Evolutionary conservation across 148 eudicot genomes (phyloP).

Genomic region (Rhododendron ovatum): DNA sequence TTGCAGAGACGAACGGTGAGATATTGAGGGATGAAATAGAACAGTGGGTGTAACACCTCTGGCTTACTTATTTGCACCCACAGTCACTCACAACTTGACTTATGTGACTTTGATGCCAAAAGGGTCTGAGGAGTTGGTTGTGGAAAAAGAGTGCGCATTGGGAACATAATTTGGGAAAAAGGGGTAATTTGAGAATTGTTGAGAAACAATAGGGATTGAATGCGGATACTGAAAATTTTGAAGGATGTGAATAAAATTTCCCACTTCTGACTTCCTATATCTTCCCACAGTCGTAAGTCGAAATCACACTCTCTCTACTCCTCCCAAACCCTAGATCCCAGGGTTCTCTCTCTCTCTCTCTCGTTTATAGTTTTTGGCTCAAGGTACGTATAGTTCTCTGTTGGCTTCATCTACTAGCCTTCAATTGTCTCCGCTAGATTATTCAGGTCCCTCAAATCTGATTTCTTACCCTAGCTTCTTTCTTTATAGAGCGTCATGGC

Average conservation of each 20-base stretch:
- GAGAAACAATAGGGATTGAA: background rate
- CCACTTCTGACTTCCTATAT: background rate
- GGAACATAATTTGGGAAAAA: background rate
- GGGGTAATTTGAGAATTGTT: background rate
- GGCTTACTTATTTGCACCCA: too few species aligned
- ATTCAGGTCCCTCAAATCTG: background rate
- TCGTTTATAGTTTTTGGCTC: background rate
- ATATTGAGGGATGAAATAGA: too few species aligned
- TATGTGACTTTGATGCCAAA: too few species aligned
- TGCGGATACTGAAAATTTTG: background rate
- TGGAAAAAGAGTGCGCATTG: too few species aligned
- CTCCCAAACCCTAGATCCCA: slow-evolving; percentile 13
- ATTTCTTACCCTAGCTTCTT: background rate
- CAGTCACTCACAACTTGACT: too few species aligned
- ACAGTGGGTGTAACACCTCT: too few species aligned
- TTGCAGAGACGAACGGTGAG: too few species aligned
- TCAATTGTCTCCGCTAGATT: background rate
- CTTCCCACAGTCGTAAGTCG: background rate
- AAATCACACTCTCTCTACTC: background rate
- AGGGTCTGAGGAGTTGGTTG: too few species aligned
- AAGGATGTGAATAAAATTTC: background rate
- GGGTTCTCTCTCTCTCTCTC: background rate
- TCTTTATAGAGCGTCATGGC: slow-evolving; percentile 31
- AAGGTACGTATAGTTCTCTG: background rate
- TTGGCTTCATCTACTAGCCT: background rate